A percentile compares a stretch with the other conserved stretches of the same genome.
Conservation (phyloP, 192 early-diverging fungal species). For the Umbelopsis ramanniana region DNA sequence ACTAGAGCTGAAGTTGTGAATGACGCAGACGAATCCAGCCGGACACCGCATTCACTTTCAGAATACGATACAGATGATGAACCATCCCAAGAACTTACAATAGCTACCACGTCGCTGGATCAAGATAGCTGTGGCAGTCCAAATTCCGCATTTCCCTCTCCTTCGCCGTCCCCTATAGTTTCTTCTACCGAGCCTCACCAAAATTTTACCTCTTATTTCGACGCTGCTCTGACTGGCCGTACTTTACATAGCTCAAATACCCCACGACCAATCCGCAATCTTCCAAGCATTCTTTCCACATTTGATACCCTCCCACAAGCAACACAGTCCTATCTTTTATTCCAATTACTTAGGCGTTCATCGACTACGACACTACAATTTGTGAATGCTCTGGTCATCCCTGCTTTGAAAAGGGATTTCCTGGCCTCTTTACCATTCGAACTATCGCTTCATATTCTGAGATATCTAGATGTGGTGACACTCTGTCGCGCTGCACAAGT, state of each 20-base stretch:
- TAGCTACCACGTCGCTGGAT: constrained; percentile 17
- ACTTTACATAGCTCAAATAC: constrained; percentile 35
- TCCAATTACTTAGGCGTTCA: constrained; percentile 85
- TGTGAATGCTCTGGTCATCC: constrained; percentile 86
- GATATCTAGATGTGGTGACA: constrained; percentile 79
- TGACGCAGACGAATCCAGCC: constrained; percentile 16
- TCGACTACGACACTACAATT: constrained; percentile 86
- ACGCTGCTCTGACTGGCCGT: constrained; percentile 18
- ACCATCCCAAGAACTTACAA: constrained; percentile 23
- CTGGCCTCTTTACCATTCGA: constrained; percentile 74
- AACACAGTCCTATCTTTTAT: constrained; percentile 87
- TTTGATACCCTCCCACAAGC: constrained; percentile 79
- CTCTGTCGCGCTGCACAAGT: constrained; percentile 85
- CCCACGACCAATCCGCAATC: constrained; percentile 31
- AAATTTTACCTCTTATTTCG: constrained; percentile 26
- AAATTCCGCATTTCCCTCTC: constrained; percentile 48
- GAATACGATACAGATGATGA: constrained; percentile 20
- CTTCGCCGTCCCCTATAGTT: constrained; percentile 52
- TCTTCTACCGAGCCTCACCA: constrained; percentile 21
- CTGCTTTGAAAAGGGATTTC: constrained; percentile 92
- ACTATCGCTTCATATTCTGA: constrained; percentile 76
- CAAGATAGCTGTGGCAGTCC: constrained; percentile 14
- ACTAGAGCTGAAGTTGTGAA: background rate
- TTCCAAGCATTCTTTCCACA: constrained; percentile 64
- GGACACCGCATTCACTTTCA: constrained; percentile 15